These are phyloP conservation scores for Pleurotus giganteus DNA, from an alignment of 768 basidiomycete species.

Conservation along the genomic window DNA sequence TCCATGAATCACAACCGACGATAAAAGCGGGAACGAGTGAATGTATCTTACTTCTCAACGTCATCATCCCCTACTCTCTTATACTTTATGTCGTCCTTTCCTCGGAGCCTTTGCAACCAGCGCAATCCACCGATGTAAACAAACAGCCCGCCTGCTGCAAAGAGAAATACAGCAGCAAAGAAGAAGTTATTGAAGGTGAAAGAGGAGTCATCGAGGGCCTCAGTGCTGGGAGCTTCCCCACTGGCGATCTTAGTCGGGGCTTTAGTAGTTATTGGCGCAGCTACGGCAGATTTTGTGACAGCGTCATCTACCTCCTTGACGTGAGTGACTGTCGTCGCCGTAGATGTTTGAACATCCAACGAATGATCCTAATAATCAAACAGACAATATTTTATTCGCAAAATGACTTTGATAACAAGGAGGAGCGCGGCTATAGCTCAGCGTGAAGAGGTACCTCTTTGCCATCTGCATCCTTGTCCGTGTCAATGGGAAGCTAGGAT, in stretches of 20 bases:
- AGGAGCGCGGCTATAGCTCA: constrained; percentile 76
- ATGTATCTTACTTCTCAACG: constrained; percentile 41
- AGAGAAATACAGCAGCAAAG: constrained; percentile 42
- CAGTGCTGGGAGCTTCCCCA: neutral
- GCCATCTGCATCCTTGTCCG: constrained; percentile 57
- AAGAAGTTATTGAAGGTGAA: constrained; percentile 28
- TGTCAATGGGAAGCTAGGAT: constrained; percentile 50
- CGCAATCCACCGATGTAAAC: constrained; percentile 53
- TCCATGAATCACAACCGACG: neutral
- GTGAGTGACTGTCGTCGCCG: constrained; percentile 13
- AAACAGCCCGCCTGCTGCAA: constrained; percentile 41
- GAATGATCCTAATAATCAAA: constrained; percentile 49
- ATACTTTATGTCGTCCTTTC: constrained; percentile 34
- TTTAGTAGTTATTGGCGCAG: constrained; percentile 5
- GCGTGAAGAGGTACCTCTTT: constrained; percentile 91
- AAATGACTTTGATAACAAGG: constrained; percentile 31
- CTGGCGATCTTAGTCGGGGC: neutral
- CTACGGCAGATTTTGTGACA: neutral
- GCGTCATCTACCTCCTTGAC: constrained; percentile 9
- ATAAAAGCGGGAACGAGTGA: neutral
- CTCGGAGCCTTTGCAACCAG: constrained; percentile 39
- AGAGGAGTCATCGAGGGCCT: constrained; percentile 13
- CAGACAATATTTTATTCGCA: constrained; percentile 51
- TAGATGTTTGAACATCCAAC: constrained; percentile 4
- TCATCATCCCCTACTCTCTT: constrained; percentile 49